A percentile compares a stretch with the other conserved stretches of the same genome.
Evolutionary conservation across 2,329 filamentous ascomycete species (phyloP).

Genomic region (Colletotrichum graminicola): DNA sequence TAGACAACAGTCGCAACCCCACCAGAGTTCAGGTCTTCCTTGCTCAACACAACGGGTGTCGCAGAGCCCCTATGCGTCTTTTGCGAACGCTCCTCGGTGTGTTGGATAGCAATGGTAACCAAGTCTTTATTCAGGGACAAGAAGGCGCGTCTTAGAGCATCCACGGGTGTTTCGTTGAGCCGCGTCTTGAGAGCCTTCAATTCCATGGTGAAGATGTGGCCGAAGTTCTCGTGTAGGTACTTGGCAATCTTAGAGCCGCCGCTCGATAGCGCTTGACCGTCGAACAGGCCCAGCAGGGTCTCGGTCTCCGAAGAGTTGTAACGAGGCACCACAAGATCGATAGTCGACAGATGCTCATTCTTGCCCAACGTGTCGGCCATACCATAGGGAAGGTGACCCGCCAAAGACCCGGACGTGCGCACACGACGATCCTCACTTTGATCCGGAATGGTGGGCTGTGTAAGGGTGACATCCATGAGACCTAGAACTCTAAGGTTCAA

Average conservation of each 20-base stretch:
- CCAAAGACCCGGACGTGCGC: conserved; percentile 93
- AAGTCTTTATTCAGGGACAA: conserved; percentile 93
- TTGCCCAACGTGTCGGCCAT: conserved; percentile 96
- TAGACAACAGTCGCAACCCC: conserved; percentile 94
- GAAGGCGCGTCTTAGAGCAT: conserved; percentile 89
- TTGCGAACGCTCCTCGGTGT: conserved; percentile 78
- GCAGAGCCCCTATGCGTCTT: conserved; percentile 78
- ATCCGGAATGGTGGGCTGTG: conserved; percentile 91
- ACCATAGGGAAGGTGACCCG: conserved; percentile 91
- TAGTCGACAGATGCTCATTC: conserved; percentile 93
- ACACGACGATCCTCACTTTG: conserved; percentile 96
- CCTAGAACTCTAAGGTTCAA: conserved; percentile 88
- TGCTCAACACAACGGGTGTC: conserved; percentile 81
- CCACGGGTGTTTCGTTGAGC: conserved; percentile 79
- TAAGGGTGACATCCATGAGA: conserved; percentile 97
- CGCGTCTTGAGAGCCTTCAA: conserved; percentile 77
- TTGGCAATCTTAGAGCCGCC: conserved; percentile 97
- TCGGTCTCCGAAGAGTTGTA: conserved; percentile 93
- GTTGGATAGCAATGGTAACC: conserved; percentile 84
- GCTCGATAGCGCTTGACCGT: conserved; percentile 88
- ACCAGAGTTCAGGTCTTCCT: conserved; percentile 90
- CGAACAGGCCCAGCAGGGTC: conserved; percentile 93
- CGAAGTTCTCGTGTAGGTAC: conserved; percentile 96
- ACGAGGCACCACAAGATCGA: conserved; percentile 93
- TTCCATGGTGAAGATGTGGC: conserved; percentile 84